Evolutionary conservation across 345 rosid genomes (phyloP).

Genomic region (Streptanthus diversifolius): DNA sequence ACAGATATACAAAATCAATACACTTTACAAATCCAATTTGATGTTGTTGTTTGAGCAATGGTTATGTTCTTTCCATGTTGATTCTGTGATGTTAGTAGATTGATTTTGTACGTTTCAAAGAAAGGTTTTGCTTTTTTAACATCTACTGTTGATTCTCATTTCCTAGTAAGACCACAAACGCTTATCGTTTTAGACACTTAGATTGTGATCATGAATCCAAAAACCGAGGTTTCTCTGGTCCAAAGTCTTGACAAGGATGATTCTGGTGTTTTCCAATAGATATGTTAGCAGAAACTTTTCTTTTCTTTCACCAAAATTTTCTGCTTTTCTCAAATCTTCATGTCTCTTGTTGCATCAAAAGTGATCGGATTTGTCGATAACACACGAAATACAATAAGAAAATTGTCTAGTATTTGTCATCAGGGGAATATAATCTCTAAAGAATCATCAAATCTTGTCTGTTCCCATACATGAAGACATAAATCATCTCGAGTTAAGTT

Average conservation of each 20-base stretch:
- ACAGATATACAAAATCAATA: slow-evolving; percentile 3
- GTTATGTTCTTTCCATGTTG: slow-evolving; percentile 12
- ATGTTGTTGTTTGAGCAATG: not conserved
- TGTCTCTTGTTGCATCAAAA: not conserved
- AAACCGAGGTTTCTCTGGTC: not conserved
- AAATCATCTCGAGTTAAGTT: not conserved
- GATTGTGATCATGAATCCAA: not conserved
- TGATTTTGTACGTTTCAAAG: not conserved
- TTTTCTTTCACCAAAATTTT: not conserved
- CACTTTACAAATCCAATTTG: not conserved
- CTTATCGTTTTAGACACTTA: not conserved
- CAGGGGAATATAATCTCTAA: not conserved
- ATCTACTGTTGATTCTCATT: not conserved
- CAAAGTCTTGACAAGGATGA: not conserved
- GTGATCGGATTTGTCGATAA: not conserved
- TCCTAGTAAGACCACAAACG: not conserved
- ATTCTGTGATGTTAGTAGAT: not conserved
- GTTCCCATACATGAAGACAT: not conserved
- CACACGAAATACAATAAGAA: not conserved
- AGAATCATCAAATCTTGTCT: not conserved
- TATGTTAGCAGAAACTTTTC: not conserved
- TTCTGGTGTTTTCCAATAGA: not conserved
- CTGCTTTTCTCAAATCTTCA: not conserved
- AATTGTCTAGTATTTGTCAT: not conserved
- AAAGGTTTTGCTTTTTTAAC: not conserved